A percentile compares a stretch with the other conserved stretches of the same genome.
These are phyloP conservation scores for Begonia peltatifolia DNA, from an alignment of 306 rosid genomes.

Conservation along the genomic window DNA sequence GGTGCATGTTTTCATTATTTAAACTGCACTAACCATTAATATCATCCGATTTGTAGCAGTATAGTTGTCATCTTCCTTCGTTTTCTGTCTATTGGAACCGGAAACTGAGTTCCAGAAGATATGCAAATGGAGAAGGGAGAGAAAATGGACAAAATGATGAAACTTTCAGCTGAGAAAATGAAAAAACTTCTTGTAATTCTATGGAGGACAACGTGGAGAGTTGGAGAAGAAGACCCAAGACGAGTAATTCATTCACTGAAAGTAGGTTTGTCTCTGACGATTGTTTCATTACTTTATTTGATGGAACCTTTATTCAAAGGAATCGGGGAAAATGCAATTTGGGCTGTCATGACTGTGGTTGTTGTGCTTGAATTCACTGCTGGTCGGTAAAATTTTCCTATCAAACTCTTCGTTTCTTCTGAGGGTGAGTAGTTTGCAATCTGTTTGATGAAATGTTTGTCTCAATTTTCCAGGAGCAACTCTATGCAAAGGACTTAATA, in stretches of 20 bases:
- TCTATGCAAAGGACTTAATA: conserved; percentile 87
- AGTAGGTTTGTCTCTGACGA: conserved; percentile 67
- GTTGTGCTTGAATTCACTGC: conserved; percentile 95
- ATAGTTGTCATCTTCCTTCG: too few species aligned
- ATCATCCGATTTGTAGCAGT: too few species aligned
- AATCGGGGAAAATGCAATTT: conserved; percentile 65
- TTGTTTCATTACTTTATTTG: conserved; percentile 65
- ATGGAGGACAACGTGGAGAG: conserved; percentile 46
- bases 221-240: conserved; percentile 81
- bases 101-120: too few species aligned
- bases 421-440: background rate
- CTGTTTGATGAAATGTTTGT: background rate
- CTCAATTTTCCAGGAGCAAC: conserved; percentile 51
- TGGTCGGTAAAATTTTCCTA: conserved; percentile 19
- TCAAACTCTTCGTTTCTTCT: background rate
- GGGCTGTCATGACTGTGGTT: conserved; percentile 97
- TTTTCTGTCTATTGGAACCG: too few species aligned
- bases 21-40: too few species aligned
- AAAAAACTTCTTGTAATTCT: conserved; percentile 25
- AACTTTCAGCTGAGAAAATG: conserved; percentile 15
- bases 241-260: conserved; percentile 68
- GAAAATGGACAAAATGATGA: too few species aligned
- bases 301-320: conserved; percentile 49
- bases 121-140: too few species aligned
- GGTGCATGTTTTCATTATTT: too few species aligned